Evolutionary conservation across 768 basidiomycete genomes (phyloP), one percentile per base, ranked within the genome.

Genomic region (Postia placenta): DNA sequence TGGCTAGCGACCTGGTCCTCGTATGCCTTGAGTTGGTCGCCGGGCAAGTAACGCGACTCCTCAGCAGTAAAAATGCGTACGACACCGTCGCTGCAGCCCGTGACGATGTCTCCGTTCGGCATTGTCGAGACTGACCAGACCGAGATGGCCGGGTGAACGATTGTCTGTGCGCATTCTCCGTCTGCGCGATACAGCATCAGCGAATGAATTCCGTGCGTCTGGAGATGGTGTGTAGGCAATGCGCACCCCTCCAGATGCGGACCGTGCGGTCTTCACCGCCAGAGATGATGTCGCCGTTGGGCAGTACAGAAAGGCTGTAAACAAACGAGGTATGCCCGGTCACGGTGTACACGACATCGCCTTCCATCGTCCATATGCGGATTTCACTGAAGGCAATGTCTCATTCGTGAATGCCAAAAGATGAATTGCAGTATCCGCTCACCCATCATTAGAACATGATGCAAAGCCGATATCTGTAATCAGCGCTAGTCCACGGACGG

Each of bases 321-420:
- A 98, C 92, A 64, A 97, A 99, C 19, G 93, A 96, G 1, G 93
- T 95, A 64, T 98, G 96, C 1, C 93, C 96, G 3, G 87, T 84
- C n/a, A 98, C 68, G 0, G 83, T 80, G 61, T 86, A 85, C 47
- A 86, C 73, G 40, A 76, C 61, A 63, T 88, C 89, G 49, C 91
- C 88, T 47, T 80, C 85, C 36, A 92, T 74, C 11, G 89, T 86
- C 89, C 94, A 99, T 17, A 96, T 82, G 42, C 85, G 88, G 55
- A 99, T 88, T 67, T 93, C 86, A 56, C 95, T 96, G 48, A 35
- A 49, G 45, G 46, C 24, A 30, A 35, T 4, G 12, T 25, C 36
- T 52, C 27, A 11, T n/a, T 25, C 47, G 38, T 24, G 35, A 26
- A 17, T 26, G 23, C 47, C 15, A 50, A 11, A 37, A 39, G 7